Percentiles rank a stretch among this genome's conserved stretches.
These are phyloP conservation scores for Cladorrhinum sp. DNA, from an alignment of 2,329 filamentous ascomycete species.

Conservation along the genomic window DNA sequence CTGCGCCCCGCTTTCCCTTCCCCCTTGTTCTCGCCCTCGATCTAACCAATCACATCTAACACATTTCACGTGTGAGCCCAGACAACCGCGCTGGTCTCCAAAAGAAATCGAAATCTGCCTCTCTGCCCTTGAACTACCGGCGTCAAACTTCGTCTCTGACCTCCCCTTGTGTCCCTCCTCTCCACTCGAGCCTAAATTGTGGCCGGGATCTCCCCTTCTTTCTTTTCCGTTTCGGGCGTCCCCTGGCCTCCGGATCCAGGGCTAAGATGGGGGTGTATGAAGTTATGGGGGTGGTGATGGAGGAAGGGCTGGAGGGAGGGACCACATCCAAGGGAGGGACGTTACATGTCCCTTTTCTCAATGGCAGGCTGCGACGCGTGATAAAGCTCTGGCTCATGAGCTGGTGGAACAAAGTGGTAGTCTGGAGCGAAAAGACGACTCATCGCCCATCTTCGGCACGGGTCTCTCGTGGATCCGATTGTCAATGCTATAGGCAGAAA, in stretches of 20 bases:
- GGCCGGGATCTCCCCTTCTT: conserved; percentile 15
- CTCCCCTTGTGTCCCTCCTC: not conserved
- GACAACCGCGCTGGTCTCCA: conserved; percentile 22
- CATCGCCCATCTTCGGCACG: conserved; percentile 15
- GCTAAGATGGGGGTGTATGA: not conserved
- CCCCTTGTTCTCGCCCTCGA: conserved; percentile 5
- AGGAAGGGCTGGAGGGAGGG: conserved; percentile 3
- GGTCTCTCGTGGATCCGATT: conserved; percentile 10
- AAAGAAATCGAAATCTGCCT: conserved; percentile 12
- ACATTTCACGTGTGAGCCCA: not conserved
- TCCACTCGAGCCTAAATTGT: not conserved
- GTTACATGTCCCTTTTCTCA: conserved; percentile 10
- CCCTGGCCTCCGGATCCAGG: not conserved
- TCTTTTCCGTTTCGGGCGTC: not conserved
- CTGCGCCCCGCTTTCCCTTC: conserved; percentile 16
- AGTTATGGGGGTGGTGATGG: not conserved
- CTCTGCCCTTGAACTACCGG: conserved; percentile 3
- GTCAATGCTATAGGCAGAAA: conserved; percentile 25
- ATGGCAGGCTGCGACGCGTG: conserved; percentile 18
- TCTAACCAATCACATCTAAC: conserved; percentile 17
- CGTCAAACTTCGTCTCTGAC: conserved; percentile 14
- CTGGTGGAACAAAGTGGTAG: conserved; percentile 4
- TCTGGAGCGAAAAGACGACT: conserved; percentile 16
- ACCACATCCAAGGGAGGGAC: not conserved
- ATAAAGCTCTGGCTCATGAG: conserved; percentile 1